Conservation (phyloP, 176 grass and related monocot species). For the Hordeum vulgare region MorexV3_pseudomolecules_assembly NC_058522.1:346143097-346143596, state of each 20-base stretch:
- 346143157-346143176: conserved; percentile 2
- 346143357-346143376: neutral
- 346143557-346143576: neutral
- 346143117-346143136: neutral
- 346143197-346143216: neutral
- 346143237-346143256: neutral
- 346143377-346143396: neutral
- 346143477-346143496: neutral
- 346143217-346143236: neutral
- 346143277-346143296: neutral
- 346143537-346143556: neutral
- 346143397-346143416: neutral
- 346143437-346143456: neutral
- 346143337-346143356: neutral
- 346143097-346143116: neutral
- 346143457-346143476: neutral
- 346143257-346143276: neutral
- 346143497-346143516: neutral
- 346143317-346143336: neutral
- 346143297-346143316: neutral
- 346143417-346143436: neutral
- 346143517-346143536: neutral
- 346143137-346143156: neutral
- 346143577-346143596: neutral
- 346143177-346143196: neutral